Conservation (phyloP, 1,139 yeast species). For the Hanseniaspora gamundiae region DNA sequence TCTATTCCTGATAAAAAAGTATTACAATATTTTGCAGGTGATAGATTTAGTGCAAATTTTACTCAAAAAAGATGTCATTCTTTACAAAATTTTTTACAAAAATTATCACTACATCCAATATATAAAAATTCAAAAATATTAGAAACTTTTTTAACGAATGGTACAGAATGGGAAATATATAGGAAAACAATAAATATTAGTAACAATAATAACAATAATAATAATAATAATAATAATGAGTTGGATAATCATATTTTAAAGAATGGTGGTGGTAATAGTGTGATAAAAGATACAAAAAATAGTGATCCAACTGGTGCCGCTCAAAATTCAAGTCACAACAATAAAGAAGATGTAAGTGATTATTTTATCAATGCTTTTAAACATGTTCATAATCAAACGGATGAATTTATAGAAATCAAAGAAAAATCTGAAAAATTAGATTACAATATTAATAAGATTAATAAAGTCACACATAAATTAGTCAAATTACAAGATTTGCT, state of each 20-base stretch:
- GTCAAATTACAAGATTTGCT: conserved; percentile 64
- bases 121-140: conserved; percentile 61
- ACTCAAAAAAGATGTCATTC: conserved; percentile 79
- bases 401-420: conserved; percentile 73
- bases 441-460: conserved; percentile 69
- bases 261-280: too few species aligned
- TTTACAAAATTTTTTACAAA: conserved; percentile 58
- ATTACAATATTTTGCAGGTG: conserved; percentile 90
- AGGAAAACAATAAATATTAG: conserved; percentile 46
- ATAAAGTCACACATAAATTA: conserved; percentile 62
- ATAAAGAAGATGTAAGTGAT: conserved; percentile 44
- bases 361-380: conserved; percentile 86
- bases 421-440: conserved; percentile 75
- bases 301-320: too few species aligned
- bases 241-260: too few species aligned
- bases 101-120: conserved; percentile 63
- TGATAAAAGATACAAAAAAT: too few species aligned
- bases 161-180: conserved; percentile 70
- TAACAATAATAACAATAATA: conserved; percentile 11
- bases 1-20: conserved; percentile 92
- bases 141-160: conserved; percentile 62
- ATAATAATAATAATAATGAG: conserved; percentile 12
- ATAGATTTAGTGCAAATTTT: conserved; percentile 69
- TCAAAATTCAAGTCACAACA: conserved; percentile 7
- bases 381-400: conserved; percentile 59